A percentile compares a stretch with the other conserved stretches of the same genome.
Evolutionary conservation across 805 yeast genomes (phyloP).

Genomic region (Yarrowia hollandica): DNA sequence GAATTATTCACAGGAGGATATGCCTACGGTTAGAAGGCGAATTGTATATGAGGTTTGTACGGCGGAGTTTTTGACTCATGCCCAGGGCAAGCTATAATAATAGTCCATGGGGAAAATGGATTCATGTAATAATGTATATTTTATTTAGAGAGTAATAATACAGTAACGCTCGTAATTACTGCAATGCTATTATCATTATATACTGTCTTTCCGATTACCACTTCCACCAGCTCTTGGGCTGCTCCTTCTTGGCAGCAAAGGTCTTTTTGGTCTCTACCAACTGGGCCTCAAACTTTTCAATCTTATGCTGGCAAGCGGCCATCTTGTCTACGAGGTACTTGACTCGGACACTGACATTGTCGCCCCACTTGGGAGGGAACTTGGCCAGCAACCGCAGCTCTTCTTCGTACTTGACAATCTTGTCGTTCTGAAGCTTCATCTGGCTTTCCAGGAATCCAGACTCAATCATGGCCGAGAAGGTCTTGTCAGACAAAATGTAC

Average conservation of each 20-base stretch:
- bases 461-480: constrained; percentile 62
- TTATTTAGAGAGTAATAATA: too few species aligned
- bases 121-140: neutral
- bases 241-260: constrained; percentile 23
- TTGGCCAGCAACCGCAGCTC: constrained; percentile 64
- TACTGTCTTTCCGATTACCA: neutral
- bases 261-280: constrained; percentile 36
- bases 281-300: constrained; percentile 49
- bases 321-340: constrained; percentile 69
- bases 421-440: constrained; percentile 58
- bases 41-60: constrained; percentile 58
- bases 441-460: constrained; percentile 56
- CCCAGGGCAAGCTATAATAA: neutral
- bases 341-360: constrained; percentile 56
- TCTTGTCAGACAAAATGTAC: constrained; percentile 58
- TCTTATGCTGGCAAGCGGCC: constrained; percentile 55
- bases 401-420: constrained; percentile 65
- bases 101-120: neutral
- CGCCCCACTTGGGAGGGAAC: constrained; percentile 47
- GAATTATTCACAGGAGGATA: constrained; percentile 64
- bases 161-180: neutral
- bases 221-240: constrained; percentile 9
- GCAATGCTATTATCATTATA: neutral
- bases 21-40: constrained; percentile 61
- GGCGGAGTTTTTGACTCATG: constrained; percentile 6